Conservation (phyloP, 1,139 yeast species). For the Suhomyces terraborum region DNA sequence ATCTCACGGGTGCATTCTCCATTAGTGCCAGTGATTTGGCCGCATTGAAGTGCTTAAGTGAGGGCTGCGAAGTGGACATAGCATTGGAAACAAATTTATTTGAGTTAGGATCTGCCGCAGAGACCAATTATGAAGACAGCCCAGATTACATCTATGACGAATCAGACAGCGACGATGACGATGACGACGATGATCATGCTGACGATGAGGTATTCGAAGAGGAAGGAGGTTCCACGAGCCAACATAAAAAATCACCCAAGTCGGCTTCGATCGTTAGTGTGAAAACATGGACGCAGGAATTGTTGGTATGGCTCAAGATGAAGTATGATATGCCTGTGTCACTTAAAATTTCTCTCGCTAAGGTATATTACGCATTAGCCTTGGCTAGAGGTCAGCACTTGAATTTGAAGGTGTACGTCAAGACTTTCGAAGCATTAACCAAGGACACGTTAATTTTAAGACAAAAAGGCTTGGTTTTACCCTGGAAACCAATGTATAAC, state of each 20-base stretch:
- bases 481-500: constrained; percentile 53
- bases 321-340: constrained; percentile 79
- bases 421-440: constrained; percentile 60
- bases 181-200: constrained; percentile 33
- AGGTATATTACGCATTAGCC: constrained; percentile 72
- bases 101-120: constrained; percentile 26
- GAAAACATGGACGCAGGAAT: constrained; percentile 87
- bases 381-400: constrained; percentile 75
- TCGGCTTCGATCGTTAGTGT: constrained; percentile 77
- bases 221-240: constrained; percentile 39
- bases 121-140: constrained; percentile 22
- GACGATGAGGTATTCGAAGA: constrained; percentile 44
- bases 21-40: constrained; percentile 66
- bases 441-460: constrained; percentile 46
- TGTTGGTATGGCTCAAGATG: constrained; percentile 76
- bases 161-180: constrained; percentile 38
- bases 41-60: constrained; percentile 29
- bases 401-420: constrained; percentile 63
- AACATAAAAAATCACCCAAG: constrained; percentile 62
- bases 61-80: constrained; percentile 46
- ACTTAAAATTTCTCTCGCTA: constrained; percentile 61
- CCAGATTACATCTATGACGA: constrained; percentile 22
- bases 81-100: constrained; percentile 57
- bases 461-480: constrained; percentile 43
- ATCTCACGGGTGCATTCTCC: constrained; percentile 71